Percentiles rank a stretch among this genome's conserved stretches.
Evolutionary conservation across 1,139 yeast species (phyloP).

Genomic region (Debaryomycetaceae sp.): DNA sequence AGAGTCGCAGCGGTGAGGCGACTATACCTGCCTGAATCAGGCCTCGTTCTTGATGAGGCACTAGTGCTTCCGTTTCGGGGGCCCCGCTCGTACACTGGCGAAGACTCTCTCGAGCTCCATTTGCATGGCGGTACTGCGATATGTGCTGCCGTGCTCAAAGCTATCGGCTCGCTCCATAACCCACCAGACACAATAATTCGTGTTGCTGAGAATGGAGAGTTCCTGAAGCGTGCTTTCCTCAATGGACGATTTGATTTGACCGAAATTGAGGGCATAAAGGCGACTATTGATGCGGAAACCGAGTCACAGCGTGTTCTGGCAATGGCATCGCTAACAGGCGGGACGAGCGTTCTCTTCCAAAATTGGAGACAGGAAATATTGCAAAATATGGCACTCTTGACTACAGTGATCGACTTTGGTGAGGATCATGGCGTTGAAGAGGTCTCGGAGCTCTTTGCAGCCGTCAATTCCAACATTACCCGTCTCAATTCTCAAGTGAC

Average conservation of each 20-base stretch:
- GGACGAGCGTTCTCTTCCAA: constrained; percentile 41
- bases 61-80: constrained; percentile 55
- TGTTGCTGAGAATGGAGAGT: constrained; percentile 90
- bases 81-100: constrained; percentile 90
- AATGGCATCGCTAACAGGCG: constrained; percentile 61
- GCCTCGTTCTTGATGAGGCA: constrained; percentile 60
- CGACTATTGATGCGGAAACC: constrained; percentile 88
- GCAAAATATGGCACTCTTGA: constrained; percentile 57
- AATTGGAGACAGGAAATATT: constrained; percentile 63
- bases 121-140: constrained; percentile 93
- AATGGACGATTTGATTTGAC: constrained; percentile 65
- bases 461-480: constrained; percentile 35
- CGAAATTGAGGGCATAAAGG: constrained; percentile 83
- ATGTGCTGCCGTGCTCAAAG: constrained; percentile 51
- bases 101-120: constrained; percentile 78
- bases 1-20: constrained; percentile 48
- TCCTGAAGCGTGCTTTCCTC: constrained; percentile 70
- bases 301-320: constrained; percentile 79
- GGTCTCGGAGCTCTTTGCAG: constrained; percentile 34
- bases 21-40: constrained; percentile 30
- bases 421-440: constrained; percentile 83
- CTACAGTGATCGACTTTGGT: constrained; percentile 93
- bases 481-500: constrained; percentile 34
- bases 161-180: constrained; percentile 45
- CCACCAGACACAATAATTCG: constrained; percentile 40